A percentile compares a stretch with the other conserved stretches of the same genome.
These are phyloP conservation scores for Psilocybe subaeruginosa DNA, from an alignment of 768 basidiomycete species.

Conservation along the genomic window DNA sequence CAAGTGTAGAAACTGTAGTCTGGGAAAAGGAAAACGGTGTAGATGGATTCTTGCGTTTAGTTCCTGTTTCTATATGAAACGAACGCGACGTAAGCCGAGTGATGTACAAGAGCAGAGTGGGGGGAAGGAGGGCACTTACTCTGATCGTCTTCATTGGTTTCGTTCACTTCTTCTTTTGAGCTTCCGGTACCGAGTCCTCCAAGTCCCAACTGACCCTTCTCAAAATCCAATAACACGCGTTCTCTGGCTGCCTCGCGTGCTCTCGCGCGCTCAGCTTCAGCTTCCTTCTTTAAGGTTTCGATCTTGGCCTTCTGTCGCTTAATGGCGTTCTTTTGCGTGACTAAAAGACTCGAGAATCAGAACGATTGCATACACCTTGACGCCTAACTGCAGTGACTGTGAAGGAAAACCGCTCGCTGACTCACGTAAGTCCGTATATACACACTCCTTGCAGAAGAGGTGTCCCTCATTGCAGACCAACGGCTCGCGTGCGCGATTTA, in stretches of 20 bases:
- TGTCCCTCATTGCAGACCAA: conserved; percentile 87
- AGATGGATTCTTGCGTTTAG: conserved; percentile 65
- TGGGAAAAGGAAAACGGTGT: conserved; percentile 71
- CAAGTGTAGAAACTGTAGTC: conserved; percentile 67
- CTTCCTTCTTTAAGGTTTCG: conserved; percentile 73
- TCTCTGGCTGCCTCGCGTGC: conserved; percentile 80
- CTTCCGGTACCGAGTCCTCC: conserved; percentile 45
- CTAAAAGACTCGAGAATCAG: conserved; percentile 36
- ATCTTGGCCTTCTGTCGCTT: conserved; percentile 86
- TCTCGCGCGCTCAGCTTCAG: conserved; percentile 75
- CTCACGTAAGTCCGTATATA: conserved; percentile 82
- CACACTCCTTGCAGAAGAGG: conserved; percentile 95
- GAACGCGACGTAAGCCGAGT: neutral
- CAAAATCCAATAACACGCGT: conserved; percentile 88
- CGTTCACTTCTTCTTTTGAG: conserved; percentile 32
- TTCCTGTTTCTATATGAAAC: conserved; percentile 44
- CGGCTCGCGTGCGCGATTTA: conserved; percentile 83
- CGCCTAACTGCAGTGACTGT: neutral
- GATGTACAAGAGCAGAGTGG: neutral
- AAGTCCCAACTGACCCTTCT: conserved; percentile 80
- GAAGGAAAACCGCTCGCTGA: conserved; percentile 11
- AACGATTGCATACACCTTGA: neutral
- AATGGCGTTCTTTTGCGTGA: conserved; percentile 90
- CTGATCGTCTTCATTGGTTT: conserved; percentile 4
- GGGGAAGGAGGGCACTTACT: neutral